A percentile compares a stretch with the other conserved stretches of the same genome.
These are phyloP conservation scores for Pisolithus albus DNA, from an alignment of 768 basidiomycete species.

Conservation along the genomic window DNA sequence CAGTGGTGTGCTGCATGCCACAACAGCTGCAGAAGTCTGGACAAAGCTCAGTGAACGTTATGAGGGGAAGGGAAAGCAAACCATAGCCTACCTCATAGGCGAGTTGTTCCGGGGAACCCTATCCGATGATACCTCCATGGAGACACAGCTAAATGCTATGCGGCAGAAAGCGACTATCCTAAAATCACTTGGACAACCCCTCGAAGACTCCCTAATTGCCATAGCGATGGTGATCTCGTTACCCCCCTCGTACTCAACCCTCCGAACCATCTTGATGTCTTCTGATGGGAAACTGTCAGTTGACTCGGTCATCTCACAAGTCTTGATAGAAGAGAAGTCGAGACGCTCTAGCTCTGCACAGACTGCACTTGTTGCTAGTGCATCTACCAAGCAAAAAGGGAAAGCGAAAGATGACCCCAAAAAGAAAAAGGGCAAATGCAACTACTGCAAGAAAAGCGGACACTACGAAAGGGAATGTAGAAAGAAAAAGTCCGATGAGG, in stretches of 20 bases:
- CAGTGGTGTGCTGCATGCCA: conserved; percentile 11
- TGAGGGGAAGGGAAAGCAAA: conserved; percentile 18
- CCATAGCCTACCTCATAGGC: conserved; percentile 17
- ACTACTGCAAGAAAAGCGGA: neutral
- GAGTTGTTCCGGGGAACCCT: conserved; percentile 18
- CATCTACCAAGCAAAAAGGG: neutral
- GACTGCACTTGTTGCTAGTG: neutral
- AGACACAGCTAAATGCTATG: conserved; percentile 17
- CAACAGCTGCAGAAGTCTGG: conserved; percentile 13
- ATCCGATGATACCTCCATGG: conserved; percentile 10
- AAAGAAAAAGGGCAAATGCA: neutral
- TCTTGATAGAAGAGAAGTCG: neutral
- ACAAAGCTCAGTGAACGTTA: conserved; percentile 12
- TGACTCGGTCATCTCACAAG: neutral
- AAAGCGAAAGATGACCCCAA: neutral
- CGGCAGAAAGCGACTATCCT: conserved; percentile 10
- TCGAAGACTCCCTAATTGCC: conserved; percentile 16
- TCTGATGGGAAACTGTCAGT: neutral
- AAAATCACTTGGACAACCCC: conserved; percentile 7
- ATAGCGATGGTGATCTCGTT: conserved; percentile 16
- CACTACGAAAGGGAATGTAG: neutral
- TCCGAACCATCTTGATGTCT: conserved; percentile 16
- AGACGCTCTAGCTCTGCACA: neutral
- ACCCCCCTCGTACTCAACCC: conserved; percentile 14
- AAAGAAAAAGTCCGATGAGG: neutral